Conservation (phyloP, 345 rosid genomes). For the Rhodomyrtus tomentosa region DNA sequence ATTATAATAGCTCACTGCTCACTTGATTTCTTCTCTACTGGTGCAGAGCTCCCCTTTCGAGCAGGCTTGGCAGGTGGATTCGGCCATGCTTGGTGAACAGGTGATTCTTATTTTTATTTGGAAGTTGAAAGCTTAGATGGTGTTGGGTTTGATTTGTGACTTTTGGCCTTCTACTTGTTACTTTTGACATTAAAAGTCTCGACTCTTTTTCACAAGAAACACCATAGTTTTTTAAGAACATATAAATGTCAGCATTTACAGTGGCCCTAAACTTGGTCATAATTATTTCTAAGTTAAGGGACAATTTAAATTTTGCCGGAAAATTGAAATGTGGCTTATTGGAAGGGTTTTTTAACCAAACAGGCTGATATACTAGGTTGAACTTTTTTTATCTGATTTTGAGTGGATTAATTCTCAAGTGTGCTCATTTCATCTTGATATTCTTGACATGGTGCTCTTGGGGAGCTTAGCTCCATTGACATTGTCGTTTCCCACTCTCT, state of each 20-base stretch:
- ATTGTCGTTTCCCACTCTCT: not conserved
- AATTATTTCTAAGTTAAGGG: no score
- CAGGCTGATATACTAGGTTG: not conserved
- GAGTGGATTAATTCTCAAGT: not conserved
- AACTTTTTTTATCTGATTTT: not conserved
- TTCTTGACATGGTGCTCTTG: not conserved
- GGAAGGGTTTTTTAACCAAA: not conserved
- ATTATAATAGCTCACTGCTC: constrained; percentile 3
- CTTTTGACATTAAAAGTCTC: not conserved
- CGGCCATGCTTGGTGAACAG: constrained; percentile 60
- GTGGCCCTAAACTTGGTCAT: not conserved
- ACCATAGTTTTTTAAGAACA: not conserved
- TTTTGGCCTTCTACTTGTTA: not conserved
- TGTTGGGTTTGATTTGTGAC: not conserved
- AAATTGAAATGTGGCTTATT: not conserved
- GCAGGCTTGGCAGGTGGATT: constrained; percentile 71
- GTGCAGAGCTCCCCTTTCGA: constrained; percentile 75
- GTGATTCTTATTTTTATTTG: constrained; percentile 16
- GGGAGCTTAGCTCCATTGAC: not conserved
- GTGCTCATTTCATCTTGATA: not conserved
- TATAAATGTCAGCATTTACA: not conserved
- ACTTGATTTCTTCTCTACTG: constrained; percentile 10
- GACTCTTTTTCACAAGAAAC: not conserved
- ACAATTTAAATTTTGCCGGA: not conserved
- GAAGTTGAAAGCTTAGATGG: not conserved